Evolutionary conservation across 2,329 filamentous ascomycete species (phyloP).

Genomic region (Microsporum ferrugineum): DNA sequence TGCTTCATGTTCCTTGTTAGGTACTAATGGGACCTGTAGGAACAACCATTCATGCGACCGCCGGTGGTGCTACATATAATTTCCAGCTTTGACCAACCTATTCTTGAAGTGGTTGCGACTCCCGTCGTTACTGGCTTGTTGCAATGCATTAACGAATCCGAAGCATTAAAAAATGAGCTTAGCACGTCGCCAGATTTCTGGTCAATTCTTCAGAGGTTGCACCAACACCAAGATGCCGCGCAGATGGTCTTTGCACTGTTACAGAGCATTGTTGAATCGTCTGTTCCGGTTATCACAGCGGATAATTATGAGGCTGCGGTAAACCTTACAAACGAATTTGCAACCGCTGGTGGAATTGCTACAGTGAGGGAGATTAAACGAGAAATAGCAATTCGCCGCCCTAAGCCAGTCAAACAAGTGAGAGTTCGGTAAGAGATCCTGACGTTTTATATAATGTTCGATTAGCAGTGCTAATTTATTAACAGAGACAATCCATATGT

Average conservation of each 20-base stretch:
- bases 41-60: slow-evolving; percentile 81
- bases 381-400: slow-evolving; percentile 43
- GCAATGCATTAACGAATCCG: slow-evolving; percentile 65
- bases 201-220: slow-evolving; percentile 71
- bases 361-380: slow-evolving; percentile 57
- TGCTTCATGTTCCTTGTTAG: neutral
- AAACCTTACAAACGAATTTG: slow-evolving; percentile 75
- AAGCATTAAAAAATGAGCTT: slow-evolving; percentile 75
- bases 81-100: slow-evolving; percentile 69
- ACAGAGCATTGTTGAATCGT: slow-evolving; percentile 58
- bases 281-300: slow-evolving; percentile 73
- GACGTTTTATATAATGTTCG: neutral
- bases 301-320: slow-evolving; percentile 93
- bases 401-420: slow-evolving; percentile 43
- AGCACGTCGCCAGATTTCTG: slow-evolving; percentile 97
- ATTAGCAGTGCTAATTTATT: neutral
- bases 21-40: slow-evolving; percentile 39
- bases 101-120: slow-evolving; percentile 62
- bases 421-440: slow-evolving; percentile 43
- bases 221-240: slow-evolving; percentile 57
- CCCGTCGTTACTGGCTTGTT: slow-evolving; percentile 68
- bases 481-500: slow-evolving; percentile 59
- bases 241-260: slow-evolving; percentile 77
- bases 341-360: slow-evolving; percentile 65
- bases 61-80: slow-evolving; percentile 87